A percentile compares a stretch with the other conserved stretches of the same genome.
These are phyloP conservation scores for Aspergillus ochraceus DNA, from an alignment of 2,329 filamentous ascomycete species.

Conservation along the genomic window DNA sequence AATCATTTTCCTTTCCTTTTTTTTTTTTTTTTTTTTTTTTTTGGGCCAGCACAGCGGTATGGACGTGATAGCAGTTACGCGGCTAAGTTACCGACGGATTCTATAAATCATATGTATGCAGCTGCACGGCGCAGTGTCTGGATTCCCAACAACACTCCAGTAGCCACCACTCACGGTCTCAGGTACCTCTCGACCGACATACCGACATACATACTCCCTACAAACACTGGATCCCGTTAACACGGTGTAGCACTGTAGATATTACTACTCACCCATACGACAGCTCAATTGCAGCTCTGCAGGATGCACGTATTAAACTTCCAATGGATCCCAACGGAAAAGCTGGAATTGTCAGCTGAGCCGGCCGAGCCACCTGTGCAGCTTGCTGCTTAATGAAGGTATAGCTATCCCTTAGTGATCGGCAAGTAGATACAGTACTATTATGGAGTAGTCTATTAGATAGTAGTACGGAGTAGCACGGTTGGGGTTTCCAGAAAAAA, in stretches of 20 bases:
- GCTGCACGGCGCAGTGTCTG: slow-evolving; percentile 1
- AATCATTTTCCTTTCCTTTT: not conserved
- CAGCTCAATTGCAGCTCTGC: not conserved
- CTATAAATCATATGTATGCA: slow-evolving; percentile 5
- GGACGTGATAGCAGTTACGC: not conserved
- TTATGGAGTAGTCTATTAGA: not conserved
- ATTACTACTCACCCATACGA: not conserved
- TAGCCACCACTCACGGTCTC: no score
- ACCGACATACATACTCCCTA: not conserved
- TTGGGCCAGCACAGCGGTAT: slow-evolving; percentile 1
- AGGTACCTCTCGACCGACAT: no score
- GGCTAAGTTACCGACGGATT: not conserved
- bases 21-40: no score
- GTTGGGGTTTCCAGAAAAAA: not conserved
- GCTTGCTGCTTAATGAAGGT: not conserved
- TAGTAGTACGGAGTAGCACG: not conserved
- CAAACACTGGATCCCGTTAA: not conserved
- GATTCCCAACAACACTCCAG: not conserved
- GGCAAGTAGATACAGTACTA: not conserved
- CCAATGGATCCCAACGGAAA: not conserved
- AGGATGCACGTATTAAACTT: not conserved
- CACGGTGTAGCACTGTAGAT: no score
- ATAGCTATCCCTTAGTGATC: not conserved
- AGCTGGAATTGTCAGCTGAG: not conserved
- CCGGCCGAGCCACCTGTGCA: not conserved